Evolutionary conservation across 2,329 filamentous ascomycete species (phyloP), one percentile per base, ranked within the genome.

Genomic region (Zasmidium cellare): DNA sequence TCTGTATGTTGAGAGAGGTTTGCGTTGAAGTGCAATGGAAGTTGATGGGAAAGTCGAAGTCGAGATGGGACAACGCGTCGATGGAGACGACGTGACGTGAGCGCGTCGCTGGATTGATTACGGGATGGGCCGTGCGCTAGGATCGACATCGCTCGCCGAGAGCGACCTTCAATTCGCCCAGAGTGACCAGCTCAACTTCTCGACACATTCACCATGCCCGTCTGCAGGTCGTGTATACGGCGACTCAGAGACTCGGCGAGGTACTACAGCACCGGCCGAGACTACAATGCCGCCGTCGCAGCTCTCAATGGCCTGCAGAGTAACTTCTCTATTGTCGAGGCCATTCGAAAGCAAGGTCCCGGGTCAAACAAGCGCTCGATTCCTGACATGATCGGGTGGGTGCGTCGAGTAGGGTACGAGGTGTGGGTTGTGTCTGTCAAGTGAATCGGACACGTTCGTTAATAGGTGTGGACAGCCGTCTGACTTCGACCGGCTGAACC

Each of bases 301-400:
- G 86, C 87, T 56, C 84, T 96, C 65, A 88, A 91, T 65, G 84
- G 85, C 50, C 81, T 96, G 54, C 89, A 93, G 69, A 88, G 89
- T 55, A 96, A 96, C 73, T 88, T 87, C 67, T 83, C 87, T 41
- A 80, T 90, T 58, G 84, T 97, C 18, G 87, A 96, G 71, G 86
- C 88, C 51, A 87, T 94, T 52, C 83, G 86, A 55, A 90, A 90
- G 72, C 88, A 88, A 18, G 89, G 91, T 19, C 79, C 86, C 61
- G 83, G 81, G 24, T 86, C 90, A 76, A 96, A 96, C 70, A 80
- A 87, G 49, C 80, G 80, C 55, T 89, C 92, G 6, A 86, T 96
- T 51, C 89, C 90, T 0, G 91, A 96, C 72, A 93, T 94, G 83
- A 78, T 87, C 24, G 83, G 86, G 65, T 96, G 90, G 89, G 85